phyloP scores from a whole-genome alignment of 2,329 filamentous ascomycete genomes.

The Dendryphion nanum region DNA sequence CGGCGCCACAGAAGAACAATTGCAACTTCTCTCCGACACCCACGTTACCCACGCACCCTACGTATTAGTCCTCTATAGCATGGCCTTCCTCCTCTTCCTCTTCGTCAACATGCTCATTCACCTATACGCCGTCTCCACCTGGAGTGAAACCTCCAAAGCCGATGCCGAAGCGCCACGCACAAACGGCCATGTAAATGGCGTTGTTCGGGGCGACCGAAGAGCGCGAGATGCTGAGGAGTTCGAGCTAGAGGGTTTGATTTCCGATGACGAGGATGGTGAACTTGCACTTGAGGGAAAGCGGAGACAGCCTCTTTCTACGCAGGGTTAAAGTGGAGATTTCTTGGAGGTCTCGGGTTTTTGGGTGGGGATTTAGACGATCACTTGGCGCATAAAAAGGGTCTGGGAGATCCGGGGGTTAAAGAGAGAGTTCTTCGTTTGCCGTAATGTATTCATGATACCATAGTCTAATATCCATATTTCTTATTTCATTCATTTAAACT shows the following conservation, averaged over 20 bases:
- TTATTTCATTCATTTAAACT: too few species aligned
- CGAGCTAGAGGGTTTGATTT: constrained; percentile 86
- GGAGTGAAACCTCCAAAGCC: constrained; percentile 40
- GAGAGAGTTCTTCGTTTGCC: too few species aligned
- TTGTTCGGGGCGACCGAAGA: constrained; percentile 54
- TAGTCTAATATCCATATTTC: too few species aligned
- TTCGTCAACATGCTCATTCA: constrained; percentile 84
- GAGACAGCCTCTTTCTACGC: constrained; percentile 14
- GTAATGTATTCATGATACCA: too few species aligned
- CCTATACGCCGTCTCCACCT: constrained; percentile 70
- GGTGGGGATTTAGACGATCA: too few species aligned
- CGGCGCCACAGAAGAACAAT: constrained; percentile 96
- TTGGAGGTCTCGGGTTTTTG: too few species aligned
- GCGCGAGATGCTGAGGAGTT: constrained; percentile 86
- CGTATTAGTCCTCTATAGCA: constrained; percentile 84
- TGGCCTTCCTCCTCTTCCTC: constrained; percentile 87
- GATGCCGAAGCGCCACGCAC: constrained; percentile 35
- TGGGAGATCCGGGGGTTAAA: too few species aligned
- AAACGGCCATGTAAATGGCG: constrained; percentile 30
- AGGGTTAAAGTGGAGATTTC: too few species aligned
- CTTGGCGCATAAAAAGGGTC: too few species aligned
- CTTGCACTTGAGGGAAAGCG: constrained; percentile 24
- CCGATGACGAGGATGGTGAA: constrained; percentile 71
- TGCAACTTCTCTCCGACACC: constrained; percentile 70
- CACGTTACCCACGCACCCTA: constrained; percentile 88